Base-by-base conservation (phyloP, 768 basidiomycete species). In the Rhodosporidiobolus sp. region DNA sequence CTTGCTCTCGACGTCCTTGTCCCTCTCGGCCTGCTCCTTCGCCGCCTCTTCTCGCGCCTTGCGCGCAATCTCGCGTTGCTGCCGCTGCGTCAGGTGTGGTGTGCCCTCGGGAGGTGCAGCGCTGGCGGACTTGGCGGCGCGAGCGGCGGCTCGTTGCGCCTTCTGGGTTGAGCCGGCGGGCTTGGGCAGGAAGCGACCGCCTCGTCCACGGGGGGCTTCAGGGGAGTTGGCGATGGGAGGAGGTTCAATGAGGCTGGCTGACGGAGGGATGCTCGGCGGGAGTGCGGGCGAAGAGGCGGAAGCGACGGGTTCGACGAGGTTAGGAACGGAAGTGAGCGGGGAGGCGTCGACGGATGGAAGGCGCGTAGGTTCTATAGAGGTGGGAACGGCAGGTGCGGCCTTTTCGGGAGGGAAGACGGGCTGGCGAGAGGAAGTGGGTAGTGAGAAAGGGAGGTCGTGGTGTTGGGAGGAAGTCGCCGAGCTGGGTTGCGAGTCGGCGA, bases 101-200 rank as follows among this genome's bases (percentile, higher is more conserved):
- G 53, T 32, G 32, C 28, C 28, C 8, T 2, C 34, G 19, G 11
- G 58, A 22, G 1, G 19, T 20, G 35, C 43, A 16, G 34, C 19
- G 24, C 43, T 60, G n/a, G 45, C 46, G 30, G 49, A 48, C 5
- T 43, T 43, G 1, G 69, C 66, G 4, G 64, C 61, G 3, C 69
- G 69, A 2, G 58, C 73, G 24, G 63, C 24, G 0, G 60, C 63
- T 4, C 67, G 63, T 8, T 67, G 58, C 19, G 62, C 61, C n/a
- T 71, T 68, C 34, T 63, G 63, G 12, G 74, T 63, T 26, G 63
- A 59, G 38, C 74, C 74, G 12, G 63, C 46, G 1, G 74, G 74
- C 9, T 75, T 75, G 35, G 69, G 59, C 10, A 69, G 35, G 59
- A 71, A 75, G 20, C 70, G 56, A 0, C 74, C 74, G 50, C 63